Conservation (phyloP, 176 grass and related monocot genomes). For the Oryza meyeriana region DNA sequence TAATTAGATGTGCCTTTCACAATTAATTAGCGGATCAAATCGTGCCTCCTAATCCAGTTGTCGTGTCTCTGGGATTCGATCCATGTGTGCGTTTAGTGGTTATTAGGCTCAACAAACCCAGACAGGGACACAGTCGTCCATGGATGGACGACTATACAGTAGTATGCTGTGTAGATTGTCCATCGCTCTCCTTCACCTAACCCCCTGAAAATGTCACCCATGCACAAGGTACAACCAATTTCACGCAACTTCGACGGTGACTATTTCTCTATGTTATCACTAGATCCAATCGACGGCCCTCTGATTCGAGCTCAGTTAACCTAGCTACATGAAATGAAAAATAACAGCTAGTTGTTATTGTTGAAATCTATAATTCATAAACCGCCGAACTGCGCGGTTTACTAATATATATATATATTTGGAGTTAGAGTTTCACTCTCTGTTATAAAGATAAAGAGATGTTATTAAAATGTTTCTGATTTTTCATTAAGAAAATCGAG, state of each 20-base stretch:
- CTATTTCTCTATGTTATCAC: neutral
- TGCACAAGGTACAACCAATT: neutral
- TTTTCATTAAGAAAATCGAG: too few species aligned
- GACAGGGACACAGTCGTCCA: neutral
- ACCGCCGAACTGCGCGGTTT: too few species aligned
- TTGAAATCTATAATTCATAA: too few species aligned
- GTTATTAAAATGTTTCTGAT: too few species aligned
- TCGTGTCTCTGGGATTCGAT: neutral
- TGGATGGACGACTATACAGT: neutral
- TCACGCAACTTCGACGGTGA: neutral
- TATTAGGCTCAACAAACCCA: constrained; percentile 2
- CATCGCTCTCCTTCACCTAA: constrained; percentile 30
- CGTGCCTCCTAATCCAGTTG: neutral
- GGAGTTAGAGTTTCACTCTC: too few species aligned
- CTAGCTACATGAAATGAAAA: neutral
- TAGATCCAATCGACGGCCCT: neutral
- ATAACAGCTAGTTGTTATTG: too few species aligned
- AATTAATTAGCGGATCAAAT: neutral
- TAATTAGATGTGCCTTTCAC: neutral
- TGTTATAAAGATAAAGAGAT: too few species aligned
- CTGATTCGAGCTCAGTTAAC: neutral
- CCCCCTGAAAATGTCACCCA: neutral
- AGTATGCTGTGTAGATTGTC: neutral
- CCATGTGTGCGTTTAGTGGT: neutral
- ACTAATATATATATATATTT: too few species aligned